These are phyloP conservation scores for Colletotrichum navitas DNA, from an alignment of 2,329 filamentous ascomycete genomes.

Conservation along the genomic window DNA sequence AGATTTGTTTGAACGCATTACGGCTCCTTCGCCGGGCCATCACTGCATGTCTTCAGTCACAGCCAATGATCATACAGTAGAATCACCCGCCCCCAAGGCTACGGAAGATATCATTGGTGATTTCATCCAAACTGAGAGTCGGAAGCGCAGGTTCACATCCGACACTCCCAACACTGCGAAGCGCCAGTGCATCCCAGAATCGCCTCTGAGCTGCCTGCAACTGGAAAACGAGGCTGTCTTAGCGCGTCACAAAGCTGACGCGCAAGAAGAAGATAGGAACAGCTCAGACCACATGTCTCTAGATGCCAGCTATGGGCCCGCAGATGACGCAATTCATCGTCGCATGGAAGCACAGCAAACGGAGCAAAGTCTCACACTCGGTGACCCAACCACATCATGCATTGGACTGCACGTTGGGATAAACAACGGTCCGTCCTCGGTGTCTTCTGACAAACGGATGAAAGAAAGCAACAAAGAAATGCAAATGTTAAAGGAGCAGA, in stretches of 20 bases:
- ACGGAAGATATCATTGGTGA: too few species aligned
- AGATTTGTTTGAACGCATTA: too few species aligned
- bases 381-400: neutral
- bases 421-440: neutral
- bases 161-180: too few species aligned
- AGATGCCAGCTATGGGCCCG: too few species aligned
- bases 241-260: neutral
- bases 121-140: too few species aligned
- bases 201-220: neutral
- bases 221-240: neutral
- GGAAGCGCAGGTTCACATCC: too few species aligned
- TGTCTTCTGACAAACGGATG: neutral
- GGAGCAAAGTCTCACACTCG: neutral
- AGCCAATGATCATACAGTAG: too few species aligned
- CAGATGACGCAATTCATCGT: neutral
- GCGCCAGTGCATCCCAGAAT: too few species aligned
- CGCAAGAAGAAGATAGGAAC: neutral
- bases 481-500: constrained; percentile 15
- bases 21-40: too few species aligned
- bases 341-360: neutral
- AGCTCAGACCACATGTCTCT: neutral
- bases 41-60: too few species aligned
- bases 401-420: neutral
- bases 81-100: too few species aligned
- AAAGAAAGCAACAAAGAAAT: neutral